Conservation (phyloP, 768 basidiomycete genomes). For the Coprinellus micaceus region DNA sequence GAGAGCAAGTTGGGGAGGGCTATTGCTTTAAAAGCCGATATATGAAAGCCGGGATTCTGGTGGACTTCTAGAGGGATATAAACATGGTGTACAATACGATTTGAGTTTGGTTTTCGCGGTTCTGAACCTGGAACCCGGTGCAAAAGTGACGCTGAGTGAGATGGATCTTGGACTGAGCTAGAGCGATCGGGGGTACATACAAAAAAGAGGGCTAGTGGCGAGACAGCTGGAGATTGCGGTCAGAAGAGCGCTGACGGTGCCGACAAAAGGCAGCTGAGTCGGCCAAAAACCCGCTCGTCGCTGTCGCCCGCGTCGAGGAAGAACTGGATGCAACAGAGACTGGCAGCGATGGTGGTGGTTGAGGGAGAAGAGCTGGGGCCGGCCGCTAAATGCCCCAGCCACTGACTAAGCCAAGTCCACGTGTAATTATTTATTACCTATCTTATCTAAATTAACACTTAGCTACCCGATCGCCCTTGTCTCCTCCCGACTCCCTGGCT, state of each 20-base stretch:
- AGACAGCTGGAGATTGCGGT: not conserved
- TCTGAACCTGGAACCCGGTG: not conserved
- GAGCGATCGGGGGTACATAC: constrained; percentile 1
- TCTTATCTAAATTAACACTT: not conserved
- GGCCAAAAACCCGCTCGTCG: constrained; percentile 24
- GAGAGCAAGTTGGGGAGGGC: constrained; percentile 21
- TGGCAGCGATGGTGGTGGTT: constrained; percentile 18
- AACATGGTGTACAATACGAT: constrained; percentile 35
- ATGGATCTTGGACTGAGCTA: not conserved
- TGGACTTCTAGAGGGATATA: constrained; percentile 36
- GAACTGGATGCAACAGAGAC: constrained; percentile 8
- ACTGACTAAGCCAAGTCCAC: constrained; percentile 24
- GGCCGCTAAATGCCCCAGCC: constrained; percentile 13
- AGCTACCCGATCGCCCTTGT: not conserved
- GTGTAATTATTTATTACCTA: constrained; percentile 16
- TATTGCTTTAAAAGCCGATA: constrained; percentile 19
- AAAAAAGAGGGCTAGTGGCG: constrained; percentile 7
- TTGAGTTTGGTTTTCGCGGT: not conserved
- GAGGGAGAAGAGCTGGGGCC: constrained; percentile 4
- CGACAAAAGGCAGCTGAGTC: constrained; percentile 13
- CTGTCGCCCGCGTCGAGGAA: constrained; percentile 24
- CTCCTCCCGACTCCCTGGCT: not conserved
- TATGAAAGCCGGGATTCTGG: constrained; percentile 4
- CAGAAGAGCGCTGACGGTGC: not conserved
- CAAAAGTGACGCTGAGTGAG: no score